Conservation (phyloP, 176 grass and related monocot genomes). For the Canna indica region DNA sequence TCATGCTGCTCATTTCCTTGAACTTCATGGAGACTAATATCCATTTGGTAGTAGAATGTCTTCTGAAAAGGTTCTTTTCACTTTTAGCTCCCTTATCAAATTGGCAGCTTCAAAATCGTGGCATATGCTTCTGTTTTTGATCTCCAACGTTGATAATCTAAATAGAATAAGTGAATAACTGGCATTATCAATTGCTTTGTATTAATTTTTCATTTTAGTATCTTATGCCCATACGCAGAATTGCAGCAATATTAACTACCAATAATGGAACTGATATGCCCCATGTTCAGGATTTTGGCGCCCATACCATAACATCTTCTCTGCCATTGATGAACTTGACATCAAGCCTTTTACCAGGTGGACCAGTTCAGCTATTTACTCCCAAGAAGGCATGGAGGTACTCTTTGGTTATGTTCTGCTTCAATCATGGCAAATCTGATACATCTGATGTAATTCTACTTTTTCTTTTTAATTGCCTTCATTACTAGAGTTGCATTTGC, state of each 20-base stretch:
- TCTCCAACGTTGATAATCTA: not conserved
- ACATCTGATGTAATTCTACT: not conserved
- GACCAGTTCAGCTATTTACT: conserved; percentile 65
- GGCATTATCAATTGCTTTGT: too few relatives aligned
- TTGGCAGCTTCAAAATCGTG: not conserved
- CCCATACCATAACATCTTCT: conserved; percentile 77
- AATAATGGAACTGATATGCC: not conserved
- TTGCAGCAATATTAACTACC: too few relatives aligned
- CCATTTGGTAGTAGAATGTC: not conserved
- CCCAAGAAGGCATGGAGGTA: conserved; percentile 52
- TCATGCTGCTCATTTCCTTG: not conserved
- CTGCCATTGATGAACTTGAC: conserved; percentile 57
- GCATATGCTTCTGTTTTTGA: not conserved
- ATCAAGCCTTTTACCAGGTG: conserved; percentile 70
- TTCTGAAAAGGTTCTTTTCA: too few relatives aligned
- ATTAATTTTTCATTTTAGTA: not conserved
- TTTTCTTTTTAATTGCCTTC: not conserved
- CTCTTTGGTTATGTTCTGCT: conserved; percentile 5
- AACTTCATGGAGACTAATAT: not conserved
- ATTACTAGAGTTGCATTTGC: not conserved
- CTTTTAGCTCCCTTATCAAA: not conserved
- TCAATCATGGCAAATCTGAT: not conserved
- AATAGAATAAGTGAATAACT: not conserved
- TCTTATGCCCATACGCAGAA: not conserved
- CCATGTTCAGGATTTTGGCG: conserved; percentile 74